These are phyloP conservation scores for Cylindrodendrum hubeiense DNA, from an alignment of 2,329 filamentous ascomycete genomes.

Conservation along the genomic window DNA sequence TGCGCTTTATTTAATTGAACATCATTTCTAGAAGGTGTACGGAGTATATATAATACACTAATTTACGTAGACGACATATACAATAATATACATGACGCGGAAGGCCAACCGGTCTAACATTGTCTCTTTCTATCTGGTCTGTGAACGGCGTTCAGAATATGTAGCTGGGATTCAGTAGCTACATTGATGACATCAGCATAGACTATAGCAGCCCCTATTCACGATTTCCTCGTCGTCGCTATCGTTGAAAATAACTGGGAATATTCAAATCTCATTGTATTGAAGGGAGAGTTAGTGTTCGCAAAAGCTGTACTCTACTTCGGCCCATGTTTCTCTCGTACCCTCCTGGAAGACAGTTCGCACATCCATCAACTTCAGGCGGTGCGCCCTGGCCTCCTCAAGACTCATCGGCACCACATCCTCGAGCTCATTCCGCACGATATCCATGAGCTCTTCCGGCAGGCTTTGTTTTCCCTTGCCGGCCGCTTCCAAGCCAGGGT, in stretches of 20 bases:
- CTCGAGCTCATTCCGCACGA: constrained; percentile 13
- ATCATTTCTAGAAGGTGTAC: neutral
- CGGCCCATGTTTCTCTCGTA: neutral
- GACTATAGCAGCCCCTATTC: too few species aligned
- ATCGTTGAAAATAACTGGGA: too few species aligned
- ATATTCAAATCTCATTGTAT: too few species aligned
- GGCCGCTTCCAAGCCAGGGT: constrained; percentile 12
- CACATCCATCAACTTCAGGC: constrained; percentile 29
- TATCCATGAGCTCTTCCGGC: constrained; percentile 26
- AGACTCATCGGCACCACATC: constrained; percentile 27
- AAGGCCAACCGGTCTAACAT: too few species aligned
- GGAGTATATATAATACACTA: neutral
- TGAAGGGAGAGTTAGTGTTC: too few species aligned
- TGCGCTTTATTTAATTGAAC: neutral
- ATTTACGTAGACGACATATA: constrained; percentile 1
- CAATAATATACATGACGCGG: neutral
- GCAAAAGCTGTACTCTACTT: constrained; percentile 26
- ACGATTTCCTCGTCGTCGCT: too few species aligned
- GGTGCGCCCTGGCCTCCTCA: constrained; percentile 31
- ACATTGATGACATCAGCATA: too few species aligned
- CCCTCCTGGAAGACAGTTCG: neutral
- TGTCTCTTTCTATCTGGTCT: too few species aligned
- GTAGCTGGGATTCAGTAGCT: too few species aligned
- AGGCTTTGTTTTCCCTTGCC: neutral
- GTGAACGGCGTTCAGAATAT: too few species aligned